phyloP scores from a whole-genome alignment of 306 rosid species.

The Dryas octopetala region DNA sequence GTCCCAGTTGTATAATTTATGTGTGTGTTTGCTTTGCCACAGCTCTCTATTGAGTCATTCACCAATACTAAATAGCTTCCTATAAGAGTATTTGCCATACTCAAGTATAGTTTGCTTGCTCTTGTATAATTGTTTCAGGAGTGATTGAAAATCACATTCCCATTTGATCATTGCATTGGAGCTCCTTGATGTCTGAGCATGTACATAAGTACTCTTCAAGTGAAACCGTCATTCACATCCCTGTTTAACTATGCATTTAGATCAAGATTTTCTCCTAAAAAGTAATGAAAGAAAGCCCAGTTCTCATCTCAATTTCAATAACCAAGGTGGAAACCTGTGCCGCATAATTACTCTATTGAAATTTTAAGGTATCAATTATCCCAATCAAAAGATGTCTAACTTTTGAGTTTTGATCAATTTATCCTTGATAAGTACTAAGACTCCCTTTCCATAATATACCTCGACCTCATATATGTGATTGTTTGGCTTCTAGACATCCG shows the following conservation, averaged over 20 bases:
- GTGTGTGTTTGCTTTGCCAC: neutral
- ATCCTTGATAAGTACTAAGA: too few species aligned
- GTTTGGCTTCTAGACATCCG: too few species aligned
- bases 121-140: neutral
- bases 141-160: neutral
- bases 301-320: too few species aligned
- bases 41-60: neutral
- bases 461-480: too few species aligned
- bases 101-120: neutral
- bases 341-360: neutral
- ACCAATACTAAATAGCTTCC: neutral
- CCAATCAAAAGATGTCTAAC: too few species aligned
- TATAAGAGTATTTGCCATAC: neutral
- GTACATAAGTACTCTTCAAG: too few species aligned
- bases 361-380: neutral
- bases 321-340: neutral
- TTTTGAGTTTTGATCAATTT: too few species aligned
- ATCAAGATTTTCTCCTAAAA: neutral
- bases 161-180: neutral
- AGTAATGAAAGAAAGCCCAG: neutral
- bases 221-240: too few species aligned
- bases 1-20: neutral
- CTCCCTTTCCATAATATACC: too few species aligned
- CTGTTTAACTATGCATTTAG: neutral
- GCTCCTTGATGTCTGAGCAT: neutral